Conservation (phyloP, 225 moss, liverwort and hornwort species). For the Pseudoscleropodium purum region DNA sequence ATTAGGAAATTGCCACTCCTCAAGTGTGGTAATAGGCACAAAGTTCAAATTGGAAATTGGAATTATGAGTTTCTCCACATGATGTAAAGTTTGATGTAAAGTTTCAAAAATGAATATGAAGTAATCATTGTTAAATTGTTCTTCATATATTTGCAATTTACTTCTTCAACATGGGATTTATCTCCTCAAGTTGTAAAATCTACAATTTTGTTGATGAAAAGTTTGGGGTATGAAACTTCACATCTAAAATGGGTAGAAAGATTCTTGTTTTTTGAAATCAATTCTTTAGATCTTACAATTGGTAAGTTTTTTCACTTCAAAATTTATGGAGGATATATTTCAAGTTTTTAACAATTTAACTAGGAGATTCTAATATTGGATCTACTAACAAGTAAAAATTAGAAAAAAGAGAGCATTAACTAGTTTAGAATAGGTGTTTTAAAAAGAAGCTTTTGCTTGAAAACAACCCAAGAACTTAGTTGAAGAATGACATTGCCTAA, state of each 20-base stretch:
- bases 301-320: neutral
- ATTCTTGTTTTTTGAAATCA: neutral
- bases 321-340: rapidly evolving
- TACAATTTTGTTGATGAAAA: neutral
- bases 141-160: neutral
- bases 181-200: neutral
- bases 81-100: neutral
- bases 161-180: neutral
- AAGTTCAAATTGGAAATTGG: too few species aligned
- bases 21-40: too few species aligned
- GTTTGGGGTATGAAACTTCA: neutral
- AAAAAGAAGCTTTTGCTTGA: neutral
- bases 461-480: neutral
- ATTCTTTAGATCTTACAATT: neutral
- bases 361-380: neutral
- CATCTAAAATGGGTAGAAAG: neutral
- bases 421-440: neutral
- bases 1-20: too few species aligned
- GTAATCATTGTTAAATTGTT: neutral
- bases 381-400: neutral
- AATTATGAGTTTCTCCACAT: too few species aligned
- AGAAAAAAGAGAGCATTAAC: too few species aligned
- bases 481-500: neutral
- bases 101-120: neutral
- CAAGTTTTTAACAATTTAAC: neutral